These are phyloP conservation scores for Tricholoma hemisulphureum DNA, from an alignment of 768 basidiomycete genomes.

Conservation along the genomic window DNA sequence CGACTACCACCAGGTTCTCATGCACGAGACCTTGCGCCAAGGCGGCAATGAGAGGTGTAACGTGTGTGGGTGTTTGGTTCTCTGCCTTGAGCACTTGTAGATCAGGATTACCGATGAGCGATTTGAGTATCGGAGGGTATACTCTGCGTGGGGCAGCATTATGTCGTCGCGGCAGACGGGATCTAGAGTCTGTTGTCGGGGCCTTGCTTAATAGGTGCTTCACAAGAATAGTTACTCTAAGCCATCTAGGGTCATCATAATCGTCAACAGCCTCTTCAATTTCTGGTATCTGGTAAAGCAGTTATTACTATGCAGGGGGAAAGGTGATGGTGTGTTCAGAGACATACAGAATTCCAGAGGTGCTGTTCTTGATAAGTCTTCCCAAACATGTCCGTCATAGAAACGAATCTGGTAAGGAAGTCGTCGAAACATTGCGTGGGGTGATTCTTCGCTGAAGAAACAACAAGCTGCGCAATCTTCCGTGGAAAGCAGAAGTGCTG, in stretches of 20 bases:
- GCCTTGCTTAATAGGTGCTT: slow-evolving; percentile 24
- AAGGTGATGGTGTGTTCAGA: background rate
- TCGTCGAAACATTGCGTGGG: slow-evolving; percentile 27
- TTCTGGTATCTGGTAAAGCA: slow-evolving; percentile 21
- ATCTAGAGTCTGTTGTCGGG: slow-evolving; percentile 3
- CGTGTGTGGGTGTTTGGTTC: slow-evolving; percentile 55
- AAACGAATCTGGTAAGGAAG: slow-evolving; percentile 36
- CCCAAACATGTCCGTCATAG: slow-evolving; percentile 36
- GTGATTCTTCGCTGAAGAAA: slow-evolving; percentile 33
- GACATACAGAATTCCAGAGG: slow-evolving; percentile 32
- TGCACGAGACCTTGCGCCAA: slow-evolving; percentile 52
- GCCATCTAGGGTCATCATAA: slow-evolving; percentile 15
- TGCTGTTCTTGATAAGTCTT: slow-evolving; percentile 32
- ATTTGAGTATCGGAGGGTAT: slow-evolving; percentile 16
- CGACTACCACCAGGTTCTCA: slow-evolving; percentile 56
- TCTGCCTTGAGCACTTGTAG: slow-evolving; percentile 53
- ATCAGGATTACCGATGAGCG: slow-evolving; percentile 48
- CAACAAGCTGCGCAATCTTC: slow-evolving; percentile 49
- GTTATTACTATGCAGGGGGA: slow-evolving; percentile 1
- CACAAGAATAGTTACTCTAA: slow-evolving; percentile 26
- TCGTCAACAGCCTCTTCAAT: slow-evolving; percentile 31
- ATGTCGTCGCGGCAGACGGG: slow-evolving; percentile 7
- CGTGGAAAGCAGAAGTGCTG: slow-evolving; percentile 51
- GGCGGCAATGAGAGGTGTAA: slow-evolving; percentile 57
- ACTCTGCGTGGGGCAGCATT: slow-evolving; percentile 4